Percentiles rank a stretch among this genome's conserved stretches.
These are phyloP conservation scores for Trichophyton simii DNA, from an alignment of 2,329 filamentous ascomycete species.

Conservation along the genomic window DNA sequence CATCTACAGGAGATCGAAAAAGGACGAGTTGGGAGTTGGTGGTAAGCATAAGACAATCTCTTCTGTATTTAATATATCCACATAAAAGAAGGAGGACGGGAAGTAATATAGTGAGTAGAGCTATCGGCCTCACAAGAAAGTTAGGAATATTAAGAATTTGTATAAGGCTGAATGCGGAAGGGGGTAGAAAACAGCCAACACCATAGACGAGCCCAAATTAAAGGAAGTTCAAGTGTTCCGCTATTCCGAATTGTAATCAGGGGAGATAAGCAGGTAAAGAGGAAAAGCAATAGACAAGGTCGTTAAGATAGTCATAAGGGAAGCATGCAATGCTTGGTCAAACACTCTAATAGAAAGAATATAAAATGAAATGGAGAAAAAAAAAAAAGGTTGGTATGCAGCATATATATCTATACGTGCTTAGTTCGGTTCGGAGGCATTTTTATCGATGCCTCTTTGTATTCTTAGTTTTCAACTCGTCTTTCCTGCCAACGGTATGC, in stretches of 20 bases:
- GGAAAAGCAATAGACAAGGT: not conserved
- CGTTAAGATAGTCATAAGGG: not conserved
- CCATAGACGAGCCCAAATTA: not conserved
- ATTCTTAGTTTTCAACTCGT: slow-evolving; percentile 19
- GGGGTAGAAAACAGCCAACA: not conserved
- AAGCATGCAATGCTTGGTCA: not conserved
- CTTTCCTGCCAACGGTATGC: slow-evolving; percentile 17
- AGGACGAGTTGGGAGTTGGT: not conserved
- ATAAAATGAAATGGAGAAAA: not conserved
- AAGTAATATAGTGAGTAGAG: not conserved
- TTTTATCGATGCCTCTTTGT: slow-evolving; percentile 5
- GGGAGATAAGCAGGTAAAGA: not conserved
- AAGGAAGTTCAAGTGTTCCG: not conserved
- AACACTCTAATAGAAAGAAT: not conserved
- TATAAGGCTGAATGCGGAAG: not conserved
- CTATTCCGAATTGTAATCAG: not conserved
- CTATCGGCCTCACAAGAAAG: not conserved
- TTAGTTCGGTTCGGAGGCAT: too few species aligned
- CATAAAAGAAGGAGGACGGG: not conserved
- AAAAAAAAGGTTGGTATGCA: too few species aligned
- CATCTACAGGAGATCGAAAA: too few species aligned
- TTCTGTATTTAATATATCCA: not conserved
- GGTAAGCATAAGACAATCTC: not conserved
- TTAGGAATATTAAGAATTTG: not conserved
- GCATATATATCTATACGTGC: too few species aligned